phyloP scores from a whole-genome alignment of 257 asterid species.

The Solanum habrochaites region DNA sequence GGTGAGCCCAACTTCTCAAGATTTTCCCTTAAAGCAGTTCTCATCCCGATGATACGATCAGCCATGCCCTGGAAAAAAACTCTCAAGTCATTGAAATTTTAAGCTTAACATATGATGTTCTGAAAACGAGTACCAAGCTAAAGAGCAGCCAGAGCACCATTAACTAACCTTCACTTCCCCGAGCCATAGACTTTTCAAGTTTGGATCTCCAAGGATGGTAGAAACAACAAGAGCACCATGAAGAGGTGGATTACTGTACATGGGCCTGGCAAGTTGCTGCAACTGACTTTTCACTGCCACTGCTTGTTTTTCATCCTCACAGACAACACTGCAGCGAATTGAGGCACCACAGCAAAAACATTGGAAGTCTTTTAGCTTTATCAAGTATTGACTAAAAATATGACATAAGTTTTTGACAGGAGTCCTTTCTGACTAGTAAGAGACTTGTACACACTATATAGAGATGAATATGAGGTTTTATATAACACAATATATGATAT shows the following conservation, averaged over 20 bases:
- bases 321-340: slow-evolving; percentile 51
- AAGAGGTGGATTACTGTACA: slow-evolving; percentile 97
- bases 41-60: slow-evolving; percentile 89
- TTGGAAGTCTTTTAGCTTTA: not conserved
- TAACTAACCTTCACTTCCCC: slow-evolving; percentile 76
- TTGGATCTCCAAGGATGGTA: slow-evolving; percentile 74
- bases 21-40: slow-evolving; percentile 63
- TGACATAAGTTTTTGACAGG: not conserved
- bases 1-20: slow-evolving; percentile 87
- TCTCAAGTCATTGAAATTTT: not conserved
- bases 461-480: not conserved
- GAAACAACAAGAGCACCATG: slow-evolving; percentile 88
- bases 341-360: not conserved
- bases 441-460: not conserved
- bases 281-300: slow-evolving; percentile 92
- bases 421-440: not conserved
- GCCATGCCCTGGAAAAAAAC: slow-evolving; percentile 73
- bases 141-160: not conserved
- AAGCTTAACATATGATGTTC: not conserved
- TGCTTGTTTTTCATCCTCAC: slow-evolving; percentile 92
- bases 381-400: not conserved
- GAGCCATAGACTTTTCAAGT: slow-evolving; percentile 74
- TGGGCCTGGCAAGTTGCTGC: slow-evolving; percentile 96
- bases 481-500: not conserved
- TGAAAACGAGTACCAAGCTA: not conserved